phyloP scores from a whole-genome alignment of 768 basidiomycete species.

The Lentinula detonsa region DNA sequence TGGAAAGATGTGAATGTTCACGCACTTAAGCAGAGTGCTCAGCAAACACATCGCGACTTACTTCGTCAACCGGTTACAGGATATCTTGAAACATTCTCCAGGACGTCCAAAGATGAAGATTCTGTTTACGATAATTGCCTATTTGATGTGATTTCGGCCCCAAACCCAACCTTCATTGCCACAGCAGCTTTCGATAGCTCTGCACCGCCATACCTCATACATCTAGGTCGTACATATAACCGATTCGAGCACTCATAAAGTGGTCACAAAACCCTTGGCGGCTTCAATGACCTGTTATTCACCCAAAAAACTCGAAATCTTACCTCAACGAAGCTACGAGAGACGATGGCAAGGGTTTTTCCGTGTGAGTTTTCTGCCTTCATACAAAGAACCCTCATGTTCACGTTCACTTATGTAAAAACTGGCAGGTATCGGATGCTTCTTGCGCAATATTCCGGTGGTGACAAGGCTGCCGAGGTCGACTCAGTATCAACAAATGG shows the following conservation, averaged over 20 bases:
- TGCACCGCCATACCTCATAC: not conserved
- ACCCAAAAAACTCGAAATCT: too few relatives aligned
- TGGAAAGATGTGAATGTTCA: slow-evolving; percentile 98
- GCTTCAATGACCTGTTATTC: too few relatives aligned
- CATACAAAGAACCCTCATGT: too few relatives aligned
- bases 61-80: slow-evolving; percentile 64
- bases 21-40: slow-evolving; percentile 87
- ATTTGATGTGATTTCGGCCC: not conserved
- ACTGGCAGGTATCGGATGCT: too few relatives aligned
- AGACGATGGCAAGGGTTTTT: too few relatives aligned
- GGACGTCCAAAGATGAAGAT: slow-evolving; percentile 27
- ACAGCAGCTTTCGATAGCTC: not conserved
- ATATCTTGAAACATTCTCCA: slow-evolving; percentile 31
- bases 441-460: too few relatives aligned
- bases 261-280: too few relatives aligned
- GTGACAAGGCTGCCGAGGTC: slow-evolving; percentile 69
- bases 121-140: not conserved
- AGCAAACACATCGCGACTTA: slow-evolving; percentile 83
- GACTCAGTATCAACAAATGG: slow-evolving; percentile 94
- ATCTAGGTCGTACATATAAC: slow-evolving; percentile 39
- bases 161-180: not conserved
- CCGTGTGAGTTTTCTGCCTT: too few relatives aligned
- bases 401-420: too few relatives aligned
- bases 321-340: too few relatives aligned
- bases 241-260: slow-evolving; percentile 45